phyloP scores from a whole-genome alignment of 805 yeast genomes.

The Saccharomycopsis javanensis region DNA sequence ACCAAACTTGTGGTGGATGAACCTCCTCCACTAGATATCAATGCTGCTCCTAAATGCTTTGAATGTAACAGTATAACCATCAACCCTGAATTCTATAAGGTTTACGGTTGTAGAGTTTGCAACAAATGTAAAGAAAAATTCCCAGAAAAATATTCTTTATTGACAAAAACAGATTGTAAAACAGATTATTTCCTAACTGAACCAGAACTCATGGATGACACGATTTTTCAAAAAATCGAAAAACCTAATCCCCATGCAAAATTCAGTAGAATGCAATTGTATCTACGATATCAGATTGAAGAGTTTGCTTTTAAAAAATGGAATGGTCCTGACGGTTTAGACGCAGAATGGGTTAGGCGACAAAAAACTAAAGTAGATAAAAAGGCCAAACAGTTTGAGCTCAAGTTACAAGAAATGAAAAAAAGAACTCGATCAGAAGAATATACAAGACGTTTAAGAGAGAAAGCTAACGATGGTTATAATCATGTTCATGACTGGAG shows the following conservation, averaged over 20 bases:
- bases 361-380: constrained; percentile 63
- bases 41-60: constrained; percentile 67
- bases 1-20: constrained; percentile 37
- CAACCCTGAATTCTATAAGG: constrained; percentile 58
- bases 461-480: constrained; percentile 42
- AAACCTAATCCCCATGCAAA: constrained; percentile 93
- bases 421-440: constrained; percentile 89
- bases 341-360: constrained; percentile 84
- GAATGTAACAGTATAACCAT: constrained; percentile 80
- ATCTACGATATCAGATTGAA: constrained; percentile 85
- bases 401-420: constrained; percentile 78
- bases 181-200: constrained; percentile 91
- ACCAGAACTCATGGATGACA: constrained; percentile 72
- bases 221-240: constrained; percentile 64
- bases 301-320: constrained; percentile 87
- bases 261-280: constrained; percentile 87
- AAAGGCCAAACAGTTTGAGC: constrained; percentile 68
- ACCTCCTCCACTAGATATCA: constrained; percentile 65
- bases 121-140: constrained; percentile 56
- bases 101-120: constrained; percentile 74
- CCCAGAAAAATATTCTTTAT: constrained; percentile 82
- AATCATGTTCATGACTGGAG: constrained; percentile 74
- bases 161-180: constrained; percentile 92
- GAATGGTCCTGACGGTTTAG: constrained; percentile 85
- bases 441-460: constrained; percentile 58